Evolutionary conservation across 1,284 basidiomycete genomes (phyloP).

Genomic region (Prillingera fragicola): DNA sequence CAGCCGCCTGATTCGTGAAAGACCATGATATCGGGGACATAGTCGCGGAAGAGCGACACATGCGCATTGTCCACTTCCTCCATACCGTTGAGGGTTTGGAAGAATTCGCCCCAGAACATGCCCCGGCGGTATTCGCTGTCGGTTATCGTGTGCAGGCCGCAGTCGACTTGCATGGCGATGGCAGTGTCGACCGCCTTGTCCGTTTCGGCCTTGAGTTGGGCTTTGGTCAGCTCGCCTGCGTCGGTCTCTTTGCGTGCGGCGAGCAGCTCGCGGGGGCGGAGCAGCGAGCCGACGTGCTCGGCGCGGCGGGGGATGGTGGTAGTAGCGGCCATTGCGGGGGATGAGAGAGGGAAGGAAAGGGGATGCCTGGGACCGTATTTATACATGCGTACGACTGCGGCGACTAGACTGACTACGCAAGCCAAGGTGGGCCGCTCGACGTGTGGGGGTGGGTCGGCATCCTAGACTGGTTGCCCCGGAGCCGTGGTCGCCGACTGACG

Average conservation of each 20-base stretch:
- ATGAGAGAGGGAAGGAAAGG: no score
- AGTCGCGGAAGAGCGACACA: constrained; percentile 29
- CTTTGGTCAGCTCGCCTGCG: constrained; percentile 27
- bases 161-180: constrained; percentile 37
- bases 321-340: constrained; percentile 1
- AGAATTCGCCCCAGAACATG: constrained; percentile 53
- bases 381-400: no score
- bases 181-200: constrained; percentile 45
- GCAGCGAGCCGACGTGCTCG: constrained; percentile 44
- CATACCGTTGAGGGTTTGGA: constrained; percentile 62
- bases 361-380: no score
- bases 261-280: constrained; percentile 38
- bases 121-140: constrained; percentile 47
- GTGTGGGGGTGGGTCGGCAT: no score
- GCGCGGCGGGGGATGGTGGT: constrained; percentile 39
- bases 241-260: constrained; percentile 30
- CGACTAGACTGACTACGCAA: no score
- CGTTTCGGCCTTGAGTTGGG: constrained; percentile 38
- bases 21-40: constrained; percentile 25
- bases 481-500: no score
- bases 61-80: constrained; percentile 52
- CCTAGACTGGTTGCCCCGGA: no score
- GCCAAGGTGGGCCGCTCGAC: no score
- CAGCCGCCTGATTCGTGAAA: constrained; percentile 28
- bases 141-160: constrained; percentile 41